phyloP scores from a whole-genome alignment of 2,329 filamentous ascomycete genomes.

The Canariomyces notabilis region DNA sequence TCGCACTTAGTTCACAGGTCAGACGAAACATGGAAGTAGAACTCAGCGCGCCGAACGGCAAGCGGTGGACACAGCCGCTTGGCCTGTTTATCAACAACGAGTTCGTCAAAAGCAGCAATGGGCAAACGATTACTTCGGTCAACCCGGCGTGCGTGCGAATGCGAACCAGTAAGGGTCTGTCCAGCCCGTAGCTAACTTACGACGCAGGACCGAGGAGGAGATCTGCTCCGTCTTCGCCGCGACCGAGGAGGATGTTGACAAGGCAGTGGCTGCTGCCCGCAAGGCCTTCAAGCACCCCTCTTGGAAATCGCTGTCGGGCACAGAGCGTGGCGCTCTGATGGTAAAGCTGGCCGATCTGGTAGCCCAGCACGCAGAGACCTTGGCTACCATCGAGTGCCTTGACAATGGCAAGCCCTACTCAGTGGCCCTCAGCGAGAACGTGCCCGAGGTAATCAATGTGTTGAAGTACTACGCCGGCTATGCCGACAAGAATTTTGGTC shows the following conservation, averaged over 20 bases:
- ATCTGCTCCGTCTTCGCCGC: conserved; percentile 69
- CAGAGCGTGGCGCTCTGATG: conserved; percentile 64
- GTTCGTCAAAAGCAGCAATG: conserved; percentile 63
- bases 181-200: background rate
- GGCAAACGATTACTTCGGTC: conserved; percentile 59
- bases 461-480: conserved; percentile 74
- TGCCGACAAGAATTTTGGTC: conserved; percentile 73
- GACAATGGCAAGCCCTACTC: conserved; percentile 76
- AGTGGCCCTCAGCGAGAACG: conserved; percentile 59
- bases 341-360: conserved; percentile 65
- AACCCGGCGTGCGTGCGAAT: conserved; percentile 67
- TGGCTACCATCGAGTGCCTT: conserved; percentile 61
- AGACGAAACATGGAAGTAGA: conserved; percentile 41
- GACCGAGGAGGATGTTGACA: conserved; percentile 60
- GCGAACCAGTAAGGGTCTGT: background rate
- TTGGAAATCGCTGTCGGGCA: conserved; percentile 64
- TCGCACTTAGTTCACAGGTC: conserved; percentile 13
- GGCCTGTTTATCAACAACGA: conserved; percentile 85
- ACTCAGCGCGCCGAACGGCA: conserved; percentile 71
- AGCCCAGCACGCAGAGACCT: conserved; percentile 52
- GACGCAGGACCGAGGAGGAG: conserved; percentile 51
- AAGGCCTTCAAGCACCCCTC: conserved; percentile 60
- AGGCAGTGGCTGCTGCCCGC: conserved; percentile 63
- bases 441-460: conserved; percentile 44
- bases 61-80: conserved; percentile 64